Base-by-base conservation (phyloP, 129 eudicot species). In the Escallonia rubra region DNA sequence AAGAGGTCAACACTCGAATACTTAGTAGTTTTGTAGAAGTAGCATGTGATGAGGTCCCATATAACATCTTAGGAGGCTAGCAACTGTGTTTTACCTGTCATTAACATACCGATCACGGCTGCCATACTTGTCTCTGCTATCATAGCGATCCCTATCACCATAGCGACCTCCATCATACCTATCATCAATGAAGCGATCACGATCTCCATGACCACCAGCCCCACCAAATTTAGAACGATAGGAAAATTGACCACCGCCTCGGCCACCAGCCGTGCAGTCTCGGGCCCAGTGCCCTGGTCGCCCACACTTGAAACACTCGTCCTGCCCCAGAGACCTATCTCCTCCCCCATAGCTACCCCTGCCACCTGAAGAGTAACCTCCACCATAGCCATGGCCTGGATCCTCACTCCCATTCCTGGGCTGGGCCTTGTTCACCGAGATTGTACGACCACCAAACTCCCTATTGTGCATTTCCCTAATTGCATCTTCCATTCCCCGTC, bases 201-300 rank as follows among this genome's bases (percentile, higher is more conserved):
- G 96, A 34, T 81, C 87, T 55, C 83, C 96, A 66, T 90, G 90
- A 45, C 83, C 78, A 55, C 83, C 82, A 72, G 72, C 74, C 38
- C 90, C 88, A 74, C 84, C 71, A 65, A 79, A 84, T 77, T 83
- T 82, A 58, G 98, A 48, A 13, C 87, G 87, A 15, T 96, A 84
- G 7, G 87, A 77, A 63, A 81, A 80, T 52, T 79, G 83, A 49
- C 78, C 79, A 15, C 82, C 87, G 16, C 92, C 90, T 13, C 92
- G 87, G 23, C 86, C 92, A 4, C 79, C 82, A 52, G 91, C 89
- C 44, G 96, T 95, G 77, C 98, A 92, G 48, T 92, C 96, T 51
- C 96, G 86, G 70, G 98, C 98, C 96, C 96, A 92, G 34, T 92
- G 98, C 5, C 98, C 98, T 3, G 85, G 70, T 39, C 98, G 91